A percentile compares a stretch with the other conserved stretches of the same genome.
These are phyloP conservation scores for Delphinella strobiligena DNA, from an alignment of 2,329 filamentous ascomycete species.

Conservation along the genomic window DNA sequence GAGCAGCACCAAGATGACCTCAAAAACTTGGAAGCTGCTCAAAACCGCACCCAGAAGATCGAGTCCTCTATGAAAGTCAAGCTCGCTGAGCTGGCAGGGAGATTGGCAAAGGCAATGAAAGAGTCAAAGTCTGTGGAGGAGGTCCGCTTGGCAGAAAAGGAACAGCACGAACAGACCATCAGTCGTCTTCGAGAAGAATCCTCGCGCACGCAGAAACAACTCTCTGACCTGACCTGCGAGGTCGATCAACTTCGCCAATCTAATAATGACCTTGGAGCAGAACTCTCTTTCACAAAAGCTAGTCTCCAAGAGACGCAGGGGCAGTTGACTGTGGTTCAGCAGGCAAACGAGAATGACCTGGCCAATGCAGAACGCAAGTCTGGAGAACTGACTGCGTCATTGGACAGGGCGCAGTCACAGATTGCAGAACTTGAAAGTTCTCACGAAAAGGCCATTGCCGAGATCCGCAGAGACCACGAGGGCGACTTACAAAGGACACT, in stretches of 20 bases:
- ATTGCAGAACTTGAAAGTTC: conserved; percentile 6
- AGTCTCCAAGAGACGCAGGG: not conserved
- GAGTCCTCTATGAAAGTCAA: conserved; percentile 12
- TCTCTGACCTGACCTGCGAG: not conserved
- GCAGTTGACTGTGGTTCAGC: not conserved
- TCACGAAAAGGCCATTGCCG: not conserved
- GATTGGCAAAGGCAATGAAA: conserved; percentile 10
- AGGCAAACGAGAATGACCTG: conserved; percentile 5
- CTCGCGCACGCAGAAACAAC: not conserved
- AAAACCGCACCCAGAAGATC: conserved; percentile 8
- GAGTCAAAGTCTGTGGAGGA: conserved; percentile 4
- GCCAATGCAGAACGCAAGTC: conserved; percentile 3
- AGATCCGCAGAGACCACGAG: not conserved
- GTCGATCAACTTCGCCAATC: conserved; percentile 3
- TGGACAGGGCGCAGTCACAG: not conserved
- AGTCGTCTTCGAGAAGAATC: not conserved
- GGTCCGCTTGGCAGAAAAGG: too few relatives aligned
- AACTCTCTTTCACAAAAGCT: not conserved
- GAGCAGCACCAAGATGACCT: conserved; percentile 8
- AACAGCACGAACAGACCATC: conserved; percentile 4
- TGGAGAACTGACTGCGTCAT: not conserved
- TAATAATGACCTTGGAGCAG: not conserved
- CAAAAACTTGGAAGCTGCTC: conserved; percentile 2
- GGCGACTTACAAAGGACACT: not conserved
- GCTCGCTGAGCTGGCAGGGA: conserved; percentile 16